Evolutionary conservation across 257 asterid genomes (phyloP).

Genomic region (Plantago ovata): DNA sequence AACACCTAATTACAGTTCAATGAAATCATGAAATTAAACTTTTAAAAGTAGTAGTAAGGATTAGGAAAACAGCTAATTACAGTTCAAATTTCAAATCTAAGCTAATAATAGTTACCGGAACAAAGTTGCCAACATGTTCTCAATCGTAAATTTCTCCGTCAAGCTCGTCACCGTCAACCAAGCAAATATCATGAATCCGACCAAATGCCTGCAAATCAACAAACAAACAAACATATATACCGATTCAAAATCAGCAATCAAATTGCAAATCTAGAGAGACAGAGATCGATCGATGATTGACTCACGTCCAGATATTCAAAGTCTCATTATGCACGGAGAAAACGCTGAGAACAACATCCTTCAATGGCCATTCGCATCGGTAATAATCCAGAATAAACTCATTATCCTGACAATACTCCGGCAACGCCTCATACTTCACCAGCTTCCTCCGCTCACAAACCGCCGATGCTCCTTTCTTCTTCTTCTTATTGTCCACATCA

Average conservation of each 20-base stretch:
- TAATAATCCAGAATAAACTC: slow-evolving; percentile 76
- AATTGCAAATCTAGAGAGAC: background rate
- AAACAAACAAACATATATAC: too few species aligned
- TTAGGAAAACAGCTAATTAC: background rate
- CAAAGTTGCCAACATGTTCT: slow-evolving; percentile 33
- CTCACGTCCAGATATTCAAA: slow-evolving; percentile 92
- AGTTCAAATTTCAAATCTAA: background rate
- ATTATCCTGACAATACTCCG: slow-evolving; percentile 82
- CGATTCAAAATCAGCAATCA: background rate
- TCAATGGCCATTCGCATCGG: slow-evolving; percentile 90
- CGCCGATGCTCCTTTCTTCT: slow-evolving; percentile 18
- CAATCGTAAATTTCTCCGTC: slow-evolving; percentile 53
- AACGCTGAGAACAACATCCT: slow-evolving; percentile 63
- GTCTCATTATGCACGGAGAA: slow-evolving; percentile 90
- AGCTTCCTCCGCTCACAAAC: slow-evolving; percentile 25
- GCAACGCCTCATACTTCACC: slow-evolving; percentile 68
- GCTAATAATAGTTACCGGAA: slow-evolving; percentile 34
- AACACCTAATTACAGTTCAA: background rate
- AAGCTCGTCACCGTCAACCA: slow-evolving; percentile 62
- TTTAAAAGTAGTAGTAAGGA: too few species aligned
- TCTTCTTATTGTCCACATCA: background rate
- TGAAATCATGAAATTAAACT: too few species aligned
- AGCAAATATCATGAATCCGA: slow-evolving; percentile 66
- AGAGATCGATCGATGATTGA: background rate
- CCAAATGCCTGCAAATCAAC: slow-evolving; percentile 75